These are phyloP conservation scores for Venturia pyrina DNA, from an alignment of 2,329 filamentous ascomycete genomes.

Conservation along the genomic window DNA sequence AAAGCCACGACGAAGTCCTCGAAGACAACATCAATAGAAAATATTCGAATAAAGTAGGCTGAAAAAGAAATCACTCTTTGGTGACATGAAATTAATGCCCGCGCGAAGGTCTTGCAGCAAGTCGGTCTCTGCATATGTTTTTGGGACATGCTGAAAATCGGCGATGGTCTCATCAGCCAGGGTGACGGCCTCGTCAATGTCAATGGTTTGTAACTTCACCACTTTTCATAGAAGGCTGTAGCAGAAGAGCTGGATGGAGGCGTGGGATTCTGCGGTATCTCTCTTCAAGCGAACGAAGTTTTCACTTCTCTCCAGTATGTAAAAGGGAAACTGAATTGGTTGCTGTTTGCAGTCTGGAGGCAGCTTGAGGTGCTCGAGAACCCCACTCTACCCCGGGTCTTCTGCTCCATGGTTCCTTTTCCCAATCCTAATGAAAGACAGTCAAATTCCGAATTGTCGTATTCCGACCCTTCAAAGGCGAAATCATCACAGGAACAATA, in stretches of 20 bases:
- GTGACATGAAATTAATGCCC: slow-evolving; percentile 11
- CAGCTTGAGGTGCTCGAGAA: no score
- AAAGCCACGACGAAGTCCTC: slow-evolving; percentile 71
- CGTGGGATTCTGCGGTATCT: background rate
- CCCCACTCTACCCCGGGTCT: background rate
- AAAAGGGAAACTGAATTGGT: no score
- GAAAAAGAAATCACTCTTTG: background rate
- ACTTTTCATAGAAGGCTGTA: background rate
- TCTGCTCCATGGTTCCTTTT: background rate
- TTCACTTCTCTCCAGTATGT: no score
- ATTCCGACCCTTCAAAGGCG: slow-evolving; percentile 91
- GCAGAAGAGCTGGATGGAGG: background rate
- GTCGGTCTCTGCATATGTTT: slow-evolving; percentile 89
- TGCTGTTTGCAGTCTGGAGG: no score
- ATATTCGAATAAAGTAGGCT: slow-evolving; percentile 78
- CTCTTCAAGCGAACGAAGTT: no score
- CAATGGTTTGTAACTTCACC: slow-evolving; percentile 53
- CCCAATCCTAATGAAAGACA: slow-evolving; percentile 25
- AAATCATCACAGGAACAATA: slow-evolving; percentile 81
- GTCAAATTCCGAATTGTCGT: slow-evolving; percentile 91
- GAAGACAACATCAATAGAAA: slow-evolving; percentile 97
- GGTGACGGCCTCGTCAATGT: slow-evolving; percentile 88
- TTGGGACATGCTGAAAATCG: slow-evolving; percentile 81
- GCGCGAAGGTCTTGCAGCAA: slow-evolving; percentile 67
- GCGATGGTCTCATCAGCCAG: slow-evolving; percentile 88